Evolutionary conservation across 768 basidiomycete genomes (phyloP), one percentile per base, ranked within the genome.

Genomic region (Mycena filopes): DNA sequence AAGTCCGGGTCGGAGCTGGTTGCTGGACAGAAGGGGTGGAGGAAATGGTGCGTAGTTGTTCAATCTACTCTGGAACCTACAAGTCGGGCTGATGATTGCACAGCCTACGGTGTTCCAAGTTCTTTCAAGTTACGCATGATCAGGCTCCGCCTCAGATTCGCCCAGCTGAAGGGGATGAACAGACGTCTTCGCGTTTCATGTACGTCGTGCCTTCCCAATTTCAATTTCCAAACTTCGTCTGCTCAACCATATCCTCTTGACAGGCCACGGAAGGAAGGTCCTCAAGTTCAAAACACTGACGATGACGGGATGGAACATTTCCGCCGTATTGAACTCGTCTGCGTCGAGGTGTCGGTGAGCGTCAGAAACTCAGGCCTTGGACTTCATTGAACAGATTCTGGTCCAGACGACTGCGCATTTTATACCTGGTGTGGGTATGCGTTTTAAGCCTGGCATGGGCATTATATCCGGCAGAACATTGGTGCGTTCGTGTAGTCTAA

Each of bases 21-120:
- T 1, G 28, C 48, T 49, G 15, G 47, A 10, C 26, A 29, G 20
- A 40, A 33, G 0, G 26, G 47, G 6, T 59, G 47, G 57, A 59
- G 57, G 47, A 59, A 59, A 46, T 59, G 57, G 57, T 49, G n/a
- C 26, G 57, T n/a, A n/a, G n/a, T n/a, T n/a, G n/a, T 40, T 36
- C 16, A 15, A 10, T 31, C 18, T 28, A 8, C 13, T 1, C 45
- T 25, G 20, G 21, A 53, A n/a, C 23, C 2, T 36, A 36, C 36
- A n/a, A 10, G 31, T 11, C 12, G 1, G n/a, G n/a, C 48, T 60
- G n/a, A 48, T n/a, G 25, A 12, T 16, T 3, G 38, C 41, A 42
- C 41, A 60, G 58, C 9, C 16, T 60, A 23, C 58, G 48, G 21
- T 60, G 58, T 16, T 60, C 58, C 9, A 60, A 60, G 42, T 50